Base-by-base conservation (phyloP, 129 eudicot genomes). In the Ambrosia artemisiifolia region DNA sequence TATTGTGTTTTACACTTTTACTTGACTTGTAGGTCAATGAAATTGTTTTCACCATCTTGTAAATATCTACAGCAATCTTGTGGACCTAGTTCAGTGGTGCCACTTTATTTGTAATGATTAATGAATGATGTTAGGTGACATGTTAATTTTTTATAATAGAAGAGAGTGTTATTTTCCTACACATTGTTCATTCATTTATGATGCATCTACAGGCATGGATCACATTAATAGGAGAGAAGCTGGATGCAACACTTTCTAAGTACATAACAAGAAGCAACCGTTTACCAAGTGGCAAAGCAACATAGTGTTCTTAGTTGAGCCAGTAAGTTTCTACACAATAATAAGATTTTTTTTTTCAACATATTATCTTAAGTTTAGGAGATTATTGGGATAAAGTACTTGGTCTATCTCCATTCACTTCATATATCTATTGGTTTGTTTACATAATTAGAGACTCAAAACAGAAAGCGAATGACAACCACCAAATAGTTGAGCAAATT, bases 181-280 rank as follows among this genome's bases (percentile, higher is more conserved):
- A 57, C 38, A 35, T 67, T 38, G 7, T 19, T 19, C 20, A 7
- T 69, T 14, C 20, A 18, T 60, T 19, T 60, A 60, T 70, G 38
- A 35, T 63, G 47, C 11, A 19, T 59, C 61, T 83, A 72, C 79
- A 93, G 98, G 96, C 97, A 76, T 94, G 98, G 98, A 94, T 94
- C 83, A 76, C 96, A 9, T 79, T 88, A 71, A 73, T 90, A 30
- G 97, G 96, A 77, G 91, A 90, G 77, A 90, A 94, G 85, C 77
- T 94, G 73, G 96, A 94, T 84, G 87, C 93, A 44, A 87, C 96
- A 13, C 88, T 94, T 42, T 81, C 96, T 72, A 88, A 88, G 72
- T 70, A 55, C 78, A 49, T 80, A 63, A 47, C 18, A 63, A 64
- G 55, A 34, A 60, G 65, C n/a, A n/a, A 62, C 19, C 75, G 82